Conservation (phyloP, 257 asterid genomes). For the Eustoma russellianum region DNA sequence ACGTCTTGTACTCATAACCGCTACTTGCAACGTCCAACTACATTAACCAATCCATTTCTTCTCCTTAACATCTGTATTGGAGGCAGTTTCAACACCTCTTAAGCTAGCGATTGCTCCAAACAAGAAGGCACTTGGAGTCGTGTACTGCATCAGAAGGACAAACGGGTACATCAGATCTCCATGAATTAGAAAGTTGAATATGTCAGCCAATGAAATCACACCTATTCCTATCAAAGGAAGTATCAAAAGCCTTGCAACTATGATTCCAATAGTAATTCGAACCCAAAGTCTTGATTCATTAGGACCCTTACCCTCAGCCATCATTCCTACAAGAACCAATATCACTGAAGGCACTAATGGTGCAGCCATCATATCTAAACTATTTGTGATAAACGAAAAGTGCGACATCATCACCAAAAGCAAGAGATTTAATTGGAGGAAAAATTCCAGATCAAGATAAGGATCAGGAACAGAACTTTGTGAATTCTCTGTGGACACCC, state of each 20-base stretch:
- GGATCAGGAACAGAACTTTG: slow-evolving; percentile 35
- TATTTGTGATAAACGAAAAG: slow-evolving; percentile 66
- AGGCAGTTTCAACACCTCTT: too few species aligned
- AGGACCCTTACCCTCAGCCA: slow-evolving; percentile 68
- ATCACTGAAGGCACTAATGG: slow-evolving; percentile 91
- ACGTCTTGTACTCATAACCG: too few species aligned
- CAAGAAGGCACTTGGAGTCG: slow-evolving; percentile 81
- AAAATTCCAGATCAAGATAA: slow-evolving; percentile 41
- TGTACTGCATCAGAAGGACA: slow-evolving; percentile 81
- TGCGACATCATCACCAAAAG: slow-evolving; percentile 63
- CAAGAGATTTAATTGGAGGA: slow-evolving; percentile 55
- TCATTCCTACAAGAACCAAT: slow-evolving; percentile 90
- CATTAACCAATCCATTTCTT: too few species aligned
- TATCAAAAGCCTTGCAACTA: slow-evolving; percentile 56
- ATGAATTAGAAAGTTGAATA: slow-evolving; percentile 32
- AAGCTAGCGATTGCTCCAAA: slow-evolving; percentile 89
- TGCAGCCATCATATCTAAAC: slow-evolving; percentile 70
- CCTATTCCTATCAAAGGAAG: slow-evolving; percentile 21
- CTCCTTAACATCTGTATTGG: too few species aligned
- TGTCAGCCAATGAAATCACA: slow-evolving; percentile 51
- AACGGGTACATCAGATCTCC: slow-evolving; percentile 71
- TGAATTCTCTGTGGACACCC: slow-evolving; percentile 38
- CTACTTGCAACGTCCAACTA: too few species aligned
- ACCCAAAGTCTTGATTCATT: slow-evolving; percentile 65
- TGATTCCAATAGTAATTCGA: slow-evolving; percentile 60